Percentiles rank a stretch among this genome's conserved stretches.
Conservation (phyloP, 768 basidiomycete genomes). For the Butyriboletus loyo region DNA sequence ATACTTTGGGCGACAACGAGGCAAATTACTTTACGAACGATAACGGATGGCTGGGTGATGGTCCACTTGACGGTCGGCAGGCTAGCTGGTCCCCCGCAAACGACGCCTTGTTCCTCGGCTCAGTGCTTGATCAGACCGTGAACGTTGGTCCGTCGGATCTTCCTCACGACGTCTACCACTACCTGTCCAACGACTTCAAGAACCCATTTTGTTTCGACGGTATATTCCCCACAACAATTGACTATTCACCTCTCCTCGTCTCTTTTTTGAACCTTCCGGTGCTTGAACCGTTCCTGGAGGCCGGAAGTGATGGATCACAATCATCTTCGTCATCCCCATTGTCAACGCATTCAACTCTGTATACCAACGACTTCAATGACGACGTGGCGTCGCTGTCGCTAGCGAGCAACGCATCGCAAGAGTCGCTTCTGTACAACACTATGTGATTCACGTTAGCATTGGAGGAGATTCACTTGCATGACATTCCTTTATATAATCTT, state of each 20-base stretch:
- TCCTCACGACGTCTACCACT: conserved; percentile 2
- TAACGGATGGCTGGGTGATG: conserved; percentile 3
- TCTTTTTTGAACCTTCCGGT: conserved; percentile 10
- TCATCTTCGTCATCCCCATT: conserved; percentile 24
- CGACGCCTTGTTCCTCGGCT: background rate
- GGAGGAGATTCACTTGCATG: background rate
- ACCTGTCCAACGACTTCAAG: conserved; percentile 1
- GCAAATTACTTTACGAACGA: background rate
- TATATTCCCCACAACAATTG: conserved; percentile 1
- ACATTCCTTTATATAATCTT: background rate
- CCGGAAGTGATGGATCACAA: conserved; percentile 11
- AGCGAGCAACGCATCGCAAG: conserved; percentile 7
- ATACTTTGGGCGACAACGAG: background rate
- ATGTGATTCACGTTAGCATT: conserved; percentile 14
- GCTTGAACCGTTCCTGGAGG: conserved; percentile 16
- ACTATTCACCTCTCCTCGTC: conserved; percentile 4
- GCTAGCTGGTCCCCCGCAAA: background rate
- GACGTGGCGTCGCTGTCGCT: conserved; percentile 7
- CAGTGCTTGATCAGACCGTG: conserved; percentile 4
- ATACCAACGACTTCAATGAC: conserved; percentile 6
- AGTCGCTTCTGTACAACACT: conserved; percentile 11
- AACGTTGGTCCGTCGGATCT: background rate
- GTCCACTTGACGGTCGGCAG: conserved; percentile 3
- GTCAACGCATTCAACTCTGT: conserved; percentile 22
- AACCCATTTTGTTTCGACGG: conserved; percentile 3